Evolutionary conservation across 352 stramenopile genomes (phyloP).

Genomic region (Pythium sp.): DNA sequence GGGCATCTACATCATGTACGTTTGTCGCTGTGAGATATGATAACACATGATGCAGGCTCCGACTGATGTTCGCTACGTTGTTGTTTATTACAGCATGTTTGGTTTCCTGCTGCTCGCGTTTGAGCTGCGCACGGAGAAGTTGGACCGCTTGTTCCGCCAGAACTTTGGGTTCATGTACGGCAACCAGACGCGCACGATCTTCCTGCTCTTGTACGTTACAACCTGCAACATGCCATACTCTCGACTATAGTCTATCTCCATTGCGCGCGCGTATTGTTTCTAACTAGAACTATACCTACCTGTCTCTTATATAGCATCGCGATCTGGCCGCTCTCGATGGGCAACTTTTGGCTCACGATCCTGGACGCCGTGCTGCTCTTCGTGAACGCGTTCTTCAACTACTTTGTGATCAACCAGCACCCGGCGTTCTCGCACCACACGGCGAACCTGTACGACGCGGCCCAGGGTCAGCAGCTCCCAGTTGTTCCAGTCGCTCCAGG

Average conservation of each 20-base stretch:
- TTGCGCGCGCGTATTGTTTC: neutral
- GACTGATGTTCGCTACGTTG: constrained; percentile 6
- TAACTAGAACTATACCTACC: neutral
- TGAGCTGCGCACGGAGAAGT: constrained; percentile 80
- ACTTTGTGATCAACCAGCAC: constrained; percentile 87
- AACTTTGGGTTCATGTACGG: constrained; percentile 92
- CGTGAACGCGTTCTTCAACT: constrained; percentile 90
- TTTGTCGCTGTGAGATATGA: neutral
- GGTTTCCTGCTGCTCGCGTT: constrained; percentile 74
- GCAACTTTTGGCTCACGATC: constrained; percentile 89
- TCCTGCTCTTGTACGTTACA: constrained; percentile 79
- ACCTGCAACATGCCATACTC: neutral
- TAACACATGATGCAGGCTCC: neutral
- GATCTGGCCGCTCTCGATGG: constrained; percentile 89
- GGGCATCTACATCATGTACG: constrained; percentile 87
- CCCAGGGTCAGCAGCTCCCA: neutral
- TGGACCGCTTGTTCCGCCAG: constrained; percentile 71
- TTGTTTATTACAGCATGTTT: constrained; percentile 56
- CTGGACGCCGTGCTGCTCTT: constrained; percentile 86
- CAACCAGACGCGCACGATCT: constrained; percentile 86
- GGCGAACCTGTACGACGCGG: constrained; percentile 7
- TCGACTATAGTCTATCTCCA: neutral
- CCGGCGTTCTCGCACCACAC: constrained; percentile 50
- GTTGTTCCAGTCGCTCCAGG: too few species aligned
- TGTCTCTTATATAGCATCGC: constrained; percentile 40